Base-by-base conservation (phyloP, 495 filamentous ascomycete species). In the Daldinia grandis region DNA sequence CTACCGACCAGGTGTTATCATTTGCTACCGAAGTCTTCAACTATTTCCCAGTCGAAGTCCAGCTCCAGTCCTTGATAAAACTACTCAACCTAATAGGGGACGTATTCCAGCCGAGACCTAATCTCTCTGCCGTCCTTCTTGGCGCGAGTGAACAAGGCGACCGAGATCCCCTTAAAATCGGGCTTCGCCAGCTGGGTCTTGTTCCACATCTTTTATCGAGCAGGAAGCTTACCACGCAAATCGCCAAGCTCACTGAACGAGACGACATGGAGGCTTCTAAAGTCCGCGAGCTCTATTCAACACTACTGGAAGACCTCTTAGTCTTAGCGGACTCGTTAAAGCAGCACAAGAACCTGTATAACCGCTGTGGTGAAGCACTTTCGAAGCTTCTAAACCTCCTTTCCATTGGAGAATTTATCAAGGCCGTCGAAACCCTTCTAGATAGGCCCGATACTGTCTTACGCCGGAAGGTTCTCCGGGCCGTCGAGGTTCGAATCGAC, bases 331-430 rank as follows among this genome's bases (percentile, higher is more conserved):
- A 90, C 59, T 83, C 82, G 1, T 80, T 88, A 65, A 88, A 87
- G 73, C 81, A 73, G 44, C 88, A 86, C 76, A 90, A 88, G 76
- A 79, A 77, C 64, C 81, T 94, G 8, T 85, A 88, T 70, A 86
- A 85, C 72, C 83, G 87, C 40, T 90, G 89, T 72, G 87, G 85
- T 31, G 87, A 92, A 33, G 86, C 92, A 5, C 82, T 98, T 54
- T 86, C 91, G 30, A 86, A 89, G 30, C 81, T 95, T 5, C 84
- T 99, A 17, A 87, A 90, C 54, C 86, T 96, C 15, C 83, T 97
- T 49, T 93, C 93, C 4, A 92, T 91, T 7, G 83, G 87, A 38
- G 92, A 97, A 78, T 93, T 98, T 80, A 88, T 97, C 71, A 90
- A 91, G 73, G 91, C 92, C 19, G 89, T 95, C 47, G 91, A 94